A percentile compares a stretch with the other conserved stretches of the same genome.
Evolutionary conservation across 495 filamentous ascomycete genomes (phyloP).

Genomic region (Penicillium longicatenatum): DNA sequence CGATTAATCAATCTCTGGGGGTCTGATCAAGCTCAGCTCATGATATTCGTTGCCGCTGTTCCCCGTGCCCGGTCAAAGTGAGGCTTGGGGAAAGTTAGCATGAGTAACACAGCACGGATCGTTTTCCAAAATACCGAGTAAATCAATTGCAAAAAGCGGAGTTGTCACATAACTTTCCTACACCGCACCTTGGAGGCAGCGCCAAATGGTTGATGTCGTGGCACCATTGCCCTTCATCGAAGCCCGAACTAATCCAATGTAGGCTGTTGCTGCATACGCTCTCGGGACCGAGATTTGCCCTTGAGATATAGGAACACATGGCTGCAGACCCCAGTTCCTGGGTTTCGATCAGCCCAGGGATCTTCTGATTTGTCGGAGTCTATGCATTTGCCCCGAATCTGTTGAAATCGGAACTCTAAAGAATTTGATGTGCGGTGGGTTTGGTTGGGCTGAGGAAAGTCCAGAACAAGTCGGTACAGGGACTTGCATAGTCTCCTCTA

Average conservation of each 20-base stretch:
- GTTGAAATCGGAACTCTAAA: neutral
- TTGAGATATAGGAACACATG: constrained; percentile 16
- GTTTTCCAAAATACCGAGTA: neutral
- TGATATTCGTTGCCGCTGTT: constrained; percentile 1
- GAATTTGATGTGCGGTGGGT: neutral
- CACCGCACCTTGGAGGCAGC: constrained; percentile 20
- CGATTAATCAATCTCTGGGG: neutral
- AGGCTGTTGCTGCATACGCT: constrained; percentile 24
- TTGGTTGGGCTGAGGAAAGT: neutral
- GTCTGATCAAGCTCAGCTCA: constrained; percentile 10
- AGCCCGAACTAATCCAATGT: constrained; percentile 24
- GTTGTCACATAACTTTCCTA: neutral
- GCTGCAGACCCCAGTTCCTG: constrained; percentile 8
- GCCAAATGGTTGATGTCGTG: constrained; percentile 41
- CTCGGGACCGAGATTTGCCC: constrained; percentile 16
- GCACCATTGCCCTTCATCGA: constrained; percentile 31
- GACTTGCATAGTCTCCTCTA: too few species aligned
- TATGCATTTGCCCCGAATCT: neutral
- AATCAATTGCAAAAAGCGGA: neutral
- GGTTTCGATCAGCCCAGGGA: neutral
- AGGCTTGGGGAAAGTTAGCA: constrained; percentile 20
- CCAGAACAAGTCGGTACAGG: neutral
- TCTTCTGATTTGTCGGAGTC: neutral
- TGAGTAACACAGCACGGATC: constrained; percentile 16
- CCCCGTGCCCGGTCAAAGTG: constrained; percentile 21